Evolutionary conservation across 768 basidiomycete species (phyloP), one percentile per base, ranked within the genome.

Genomic region (Pleurotus tuber-regium): DNA sequence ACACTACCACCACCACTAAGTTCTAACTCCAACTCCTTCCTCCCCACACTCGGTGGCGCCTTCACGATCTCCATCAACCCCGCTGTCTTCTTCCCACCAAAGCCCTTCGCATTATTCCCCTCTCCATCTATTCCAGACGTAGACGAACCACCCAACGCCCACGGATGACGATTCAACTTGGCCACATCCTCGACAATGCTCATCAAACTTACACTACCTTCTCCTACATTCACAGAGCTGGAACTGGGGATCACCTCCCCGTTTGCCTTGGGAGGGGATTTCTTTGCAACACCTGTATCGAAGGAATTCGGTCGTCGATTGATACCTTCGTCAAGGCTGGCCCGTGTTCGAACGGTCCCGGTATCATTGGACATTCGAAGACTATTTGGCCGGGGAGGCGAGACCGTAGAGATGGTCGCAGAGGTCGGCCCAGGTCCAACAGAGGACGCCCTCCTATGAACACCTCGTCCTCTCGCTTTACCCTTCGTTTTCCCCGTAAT

Each of bases 121-220:
- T 29, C 51, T 4, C 25, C 23, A 4, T 10, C 38, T 10, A 23
- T 29, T 26, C 43, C 18, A 30, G 28, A 29, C 40, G 18, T 43
- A 31, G 28, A 21, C 21, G 16, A 25, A 52, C 41, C 49, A 40
- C 41, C 30, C 10, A n/a, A n/a, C 16, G 14, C 14, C 26, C 36
- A 18, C 11, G 5, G 35, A 9, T 49, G 2, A n/a, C 70, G 62
- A 46, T 75, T 74, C 50, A 66, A 58, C 40, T 67, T 67, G 21
- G 83, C 64, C 39, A 87, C 80, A 51, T 72, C 77, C 59, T 87
- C 84, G 7, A 89, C 81, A 56, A 89, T 82, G 58, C 78, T 82
- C 84, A 88, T 83, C 61, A 87, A 65, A 36, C 77, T 84, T 33
- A 59, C 59, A 16, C 54, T 61, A 2, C 56, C 48, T 29, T 57